A percentile compares a stretch with the other conserved stretches of the same genome.
Conservation (phyloP, 2,329 filamentous ascomycete genomes). For the Monilinia polystroma region DNA sequence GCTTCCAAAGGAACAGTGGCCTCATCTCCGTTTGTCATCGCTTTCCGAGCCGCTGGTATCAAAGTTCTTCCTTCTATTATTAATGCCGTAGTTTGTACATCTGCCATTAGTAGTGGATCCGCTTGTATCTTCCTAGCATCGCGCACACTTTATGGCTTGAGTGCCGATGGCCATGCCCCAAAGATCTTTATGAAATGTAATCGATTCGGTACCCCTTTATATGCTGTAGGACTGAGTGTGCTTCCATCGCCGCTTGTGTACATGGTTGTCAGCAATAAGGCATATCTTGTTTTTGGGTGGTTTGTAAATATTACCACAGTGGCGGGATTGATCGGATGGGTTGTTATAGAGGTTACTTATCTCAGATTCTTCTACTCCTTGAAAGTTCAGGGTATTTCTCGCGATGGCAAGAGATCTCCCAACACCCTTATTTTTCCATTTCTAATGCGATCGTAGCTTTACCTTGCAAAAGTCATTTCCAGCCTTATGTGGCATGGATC, state of each 20-base stretch:
- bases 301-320: slow-evolving; percentile 63
- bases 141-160: slow-evolving; percentile 59
- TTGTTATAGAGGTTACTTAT: slow-evolving; percentile 57
- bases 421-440: not conserved
- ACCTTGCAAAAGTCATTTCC: slow-evolving; percentile 55
- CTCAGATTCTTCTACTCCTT: slow-evolving; percentile 56
- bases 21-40: slow-evolving; percentile 68
- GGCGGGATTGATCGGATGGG: slow-evolving; percentile 65
- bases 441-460: slow-evolving; percentile 38
- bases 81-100: slow-evolving; percentile 71
- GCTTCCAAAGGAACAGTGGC: slow-evolving; percentile 45
- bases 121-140: slow-evolving; percentile 21
- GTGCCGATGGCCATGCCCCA: slow-evolving; percentile 56
- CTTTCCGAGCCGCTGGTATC: slow-evolving; percentile 66
- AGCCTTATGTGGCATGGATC: slow-evolving; percentile 57
- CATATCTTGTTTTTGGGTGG: slow-evolving; percentile 63
- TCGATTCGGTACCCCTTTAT: slow-evolving; percentile 55
- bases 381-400: slow-evolving; percentile 54
- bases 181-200: slow-evolving; percentile 55
- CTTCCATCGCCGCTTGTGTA: slow-evolving; percentile 66
- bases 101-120: slow-evolving; percentile 22
- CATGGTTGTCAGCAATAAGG: slow-evolving; percentile 62
- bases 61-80: slow-evolving; percentile 68
- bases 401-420: slow-evolving; percentile 34
- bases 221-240: slow-evolving; percentile 54